Evolutionary conservation across 208 protist genomes (phyloP).

Genomic region (Leishmania major): DNA sequence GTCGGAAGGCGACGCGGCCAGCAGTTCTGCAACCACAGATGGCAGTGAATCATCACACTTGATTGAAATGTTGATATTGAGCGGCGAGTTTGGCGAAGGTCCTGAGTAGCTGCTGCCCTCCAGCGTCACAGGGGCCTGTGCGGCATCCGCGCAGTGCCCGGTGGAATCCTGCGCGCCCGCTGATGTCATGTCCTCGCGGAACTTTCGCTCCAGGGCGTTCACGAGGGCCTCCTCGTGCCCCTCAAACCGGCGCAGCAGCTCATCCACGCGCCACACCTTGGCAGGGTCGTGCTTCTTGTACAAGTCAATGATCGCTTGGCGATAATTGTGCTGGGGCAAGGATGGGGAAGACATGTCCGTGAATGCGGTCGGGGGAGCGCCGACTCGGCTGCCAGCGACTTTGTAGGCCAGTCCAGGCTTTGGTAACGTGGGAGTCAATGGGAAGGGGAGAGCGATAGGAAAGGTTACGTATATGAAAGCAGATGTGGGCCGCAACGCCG

Average conservation of each 20-base stretch:
- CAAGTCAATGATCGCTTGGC: slow-evolving; percentile 14
- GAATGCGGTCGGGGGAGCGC: neutral
- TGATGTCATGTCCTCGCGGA: neutral
- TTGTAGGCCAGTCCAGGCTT: neutral
- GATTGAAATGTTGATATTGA: too few species aligned
- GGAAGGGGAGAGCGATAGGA: neutral
- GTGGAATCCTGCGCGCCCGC: neutral
- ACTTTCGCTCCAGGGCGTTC: slow-evolving; percentile 32
- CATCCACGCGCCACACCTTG: slow-evolving; percentile 39
- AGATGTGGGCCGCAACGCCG: neutral
- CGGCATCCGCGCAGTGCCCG: neutral
- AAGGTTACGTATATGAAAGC: neutral
- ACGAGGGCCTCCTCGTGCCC: slow-evolving; percentile 44
- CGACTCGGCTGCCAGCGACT: neutral
- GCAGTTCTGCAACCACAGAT: neutral
- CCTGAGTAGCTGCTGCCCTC: neutral
- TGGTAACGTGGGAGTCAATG: neutral
- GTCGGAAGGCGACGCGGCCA: neutral
- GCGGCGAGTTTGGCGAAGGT: neutral
- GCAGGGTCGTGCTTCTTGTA: slow-evolving; percentile 34
- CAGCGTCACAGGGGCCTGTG: neutral
- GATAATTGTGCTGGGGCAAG: neutral
- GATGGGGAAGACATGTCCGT: slow-evolving; percentile 4
- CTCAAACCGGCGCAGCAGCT: slow-evolving; percentile 30
- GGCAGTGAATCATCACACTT: neutral